phyloP scores from a whole-genome alignment of 83 land plant species.

The Diphasiastrum complanatum region DNA sequence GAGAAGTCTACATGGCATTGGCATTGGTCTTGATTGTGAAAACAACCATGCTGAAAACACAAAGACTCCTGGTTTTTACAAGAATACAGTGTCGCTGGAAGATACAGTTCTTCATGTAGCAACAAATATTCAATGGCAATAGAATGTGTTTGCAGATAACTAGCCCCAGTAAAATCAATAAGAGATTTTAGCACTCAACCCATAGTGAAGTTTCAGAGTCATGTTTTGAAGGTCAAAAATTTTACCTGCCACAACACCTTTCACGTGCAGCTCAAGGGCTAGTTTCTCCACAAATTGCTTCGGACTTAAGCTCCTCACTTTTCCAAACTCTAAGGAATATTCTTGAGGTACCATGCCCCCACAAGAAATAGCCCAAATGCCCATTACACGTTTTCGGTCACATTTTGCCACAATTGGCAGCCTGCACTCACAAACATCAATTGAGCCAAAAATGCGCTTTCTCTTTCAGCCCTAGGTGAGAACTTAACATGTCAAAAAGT shows the following conservation, averaged over 20 bases:
- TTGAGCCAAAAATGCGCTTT: background rate
- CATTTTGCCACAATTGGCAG: conserved; percentile 80
- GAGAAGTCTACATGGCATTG: no score
- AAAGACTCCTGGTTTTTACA: no score
- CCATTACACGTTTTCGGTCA: conserved; percentile 76
- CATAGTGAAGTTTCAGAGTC: background rate
- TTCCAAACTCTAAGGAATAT: conserved; percentile 58
- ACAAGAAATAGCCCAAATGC: conserved; percentile 66
- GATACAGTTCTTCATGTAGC: no score
- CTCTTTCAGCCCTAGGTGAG: background rate
- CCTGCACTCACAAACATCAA: conserved; percentile 38
- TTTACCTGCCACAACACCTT: conserved; percentile 89
- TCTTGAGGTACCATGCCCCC: conserved; percentile 54
- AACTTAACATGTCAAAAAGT: background rate
- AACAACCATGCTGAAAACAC: no score
- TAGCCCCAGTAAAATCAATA: no score
- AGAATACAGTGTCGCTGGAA: no score
- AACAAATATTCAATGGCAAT: no score
- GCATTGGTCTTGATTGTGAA: no score
- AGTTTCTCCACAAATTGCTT: conserved; percentile 78
- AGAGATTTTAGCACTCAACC: no score
- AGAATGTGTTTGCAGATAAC: no score
- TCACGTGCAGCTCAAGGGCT: conserved; percentile 58
- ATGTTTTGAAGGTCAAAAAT: background rate
- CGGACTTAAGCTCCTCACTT: conserved; percentile 75